Evolutionary conservation across 2,329 filamentous ascomycete genomes (phyloP).

Genomic region (Neurospora crassa): DNA sequence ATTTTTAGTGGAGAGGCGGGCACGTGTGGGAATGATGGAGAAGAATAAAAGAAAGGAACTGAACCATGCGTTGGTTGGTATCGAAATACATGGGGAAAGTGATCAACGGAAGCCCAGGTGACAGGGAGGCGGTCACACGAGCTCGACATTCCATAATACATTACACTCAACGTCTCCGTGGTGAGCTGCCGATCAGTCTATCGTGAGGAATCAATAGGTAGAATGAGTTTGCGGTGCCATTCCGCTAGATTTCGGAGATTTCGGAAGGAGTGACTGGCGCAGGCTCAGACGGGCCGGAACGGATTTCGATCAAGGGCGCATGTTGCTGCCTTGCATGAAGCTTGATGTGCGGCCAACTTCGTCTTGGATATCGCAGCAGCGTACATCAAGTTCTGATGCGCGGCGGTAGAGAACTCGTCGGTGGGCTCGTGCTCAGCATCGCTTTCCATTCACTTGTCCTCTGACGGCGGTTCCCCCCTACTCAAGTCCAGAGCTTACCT

Average conservation of each 20-base stretch:
- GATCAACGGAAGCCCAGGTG: too few species aligned
- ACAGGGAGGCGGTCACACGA: too few species aligned
- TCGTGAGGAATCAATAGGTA: background rate
- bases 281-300: background rate
- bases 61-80: too few species aligned
- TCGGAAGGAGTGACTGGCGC: background rate
- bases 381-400: background rate
- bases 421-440: background rate
- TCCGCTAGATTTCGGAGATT: background rate
- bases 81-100: too few species aligned
- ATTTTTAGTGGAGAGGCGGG: background rate
- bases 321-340: too few species aligned
- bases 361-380: background rate
- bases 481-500: background rate
- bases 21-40: background rate
- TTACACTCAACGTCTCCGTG: background rate
- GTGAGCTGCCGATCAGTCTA: background rate
- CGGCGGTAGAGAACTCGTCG: background rate
- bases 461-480: background rate
- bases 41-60: too few species aligned
- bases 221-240: background rate
- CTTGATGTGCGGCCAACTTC: background rate
- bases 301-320: too few species aligned
- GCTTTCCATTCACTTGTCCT: background rate
- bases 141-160: background rate